phyloP scores from a whole-genome alignment of 2,329 filamentous ascomycete genomes.

The Paraphaeosphaeria minitans region DNA sequence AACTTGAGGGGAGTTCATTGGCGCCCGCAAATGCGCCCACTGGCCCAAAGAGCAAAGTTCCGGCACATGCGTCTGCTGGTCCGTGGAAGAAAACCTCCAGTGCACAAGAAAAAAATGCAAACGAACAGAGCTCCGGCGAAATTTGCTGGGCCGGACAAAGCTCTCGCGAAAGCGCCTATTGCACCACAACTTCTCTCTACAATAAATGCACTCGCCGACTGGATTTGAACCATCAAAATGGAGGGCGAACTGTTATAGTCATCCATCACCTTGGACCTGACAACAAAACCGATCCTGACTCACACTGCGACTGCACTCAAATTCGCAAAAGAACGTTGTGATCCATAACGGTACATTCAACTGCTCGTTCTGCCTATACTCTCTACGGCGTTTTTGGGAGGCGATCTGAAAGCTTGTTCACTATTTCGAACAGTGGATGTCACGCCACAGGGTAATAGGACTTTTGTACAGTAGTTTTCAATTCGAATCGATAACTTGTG shows the following conservation, averaged over 20 bases:
- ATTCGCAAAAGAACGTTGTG: background rate
- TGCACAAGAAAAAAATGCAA: too few species aligned
- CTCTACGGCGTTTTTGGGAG: slow-evolving; percentile 6
- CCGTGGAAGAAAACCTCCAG: too few species aligned
- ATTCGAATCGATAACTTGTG: background rate
- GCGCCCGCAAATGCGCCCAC: background rate
- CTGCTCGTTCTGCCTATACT: background rate
- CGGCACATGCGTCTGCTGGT: background rate
- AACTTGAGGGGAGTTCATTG: too few species aligned
- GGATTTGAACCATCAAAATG: background rate
- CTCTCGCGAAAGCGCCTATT: background rate
- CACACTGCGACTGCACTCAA: background rate
- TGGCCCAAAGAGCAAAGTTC: background rate
- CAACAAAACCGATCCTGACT: too few species aligned
- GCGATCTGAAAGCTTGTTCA: background rate
- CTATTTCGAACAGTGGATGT: background rate
- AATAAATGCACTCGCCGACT: background rate
- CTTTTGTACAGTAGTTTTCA: slow-evolving; percentile 9
- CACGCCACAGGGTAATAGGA: background rate
- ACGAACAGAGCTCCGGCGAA: too few species aligned
- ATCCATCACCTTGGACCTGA: background rate
- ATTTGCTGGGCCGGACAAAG: too few species aligned
- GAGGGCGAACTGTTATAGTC: background rate
- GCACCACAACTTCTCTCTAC: background rate
- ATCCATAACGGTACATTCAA: background rate